Evolutionary conservation across 176 grass and related monocot genomes (phyloP), one percentile per base, ranked within the genome.

Genomic region (Themeda triandra): DNA sequence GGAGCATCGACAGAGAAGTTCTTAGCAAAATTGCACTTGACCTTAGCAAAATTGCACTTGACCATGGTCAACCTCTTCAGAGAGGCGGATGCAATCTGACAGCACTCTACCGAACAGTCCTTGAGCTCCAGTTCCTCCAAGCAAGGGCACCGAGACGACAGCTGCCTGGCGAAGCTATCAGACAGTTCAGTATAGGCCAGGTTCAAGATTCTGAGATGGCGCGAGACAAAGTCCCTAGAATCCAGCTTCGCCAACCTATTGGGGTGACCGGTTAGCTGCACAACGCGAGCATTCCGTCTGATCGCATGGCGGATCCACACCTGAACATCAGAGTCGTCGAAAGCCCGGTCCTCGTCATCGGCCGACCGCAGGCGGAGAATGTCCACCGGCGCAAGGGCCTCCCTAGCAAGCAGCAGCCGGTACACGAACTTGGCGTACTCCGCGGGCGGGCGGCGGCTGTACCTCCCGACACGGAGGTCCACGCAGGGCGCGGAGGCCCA

Each of bases 71-170:
- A 36, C 6, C 32, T 82, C 71, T 46, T 87, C 35, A 87, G 23
- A 19, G 78, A 82, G 9, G 37, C 48, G 12, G 78, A 82, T 11
- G 21, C 13, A 28, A 87, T 48, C 46, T 36, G 36, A 25, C 6
- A 0, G 13, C 46, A 28, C 6, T 6, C 64, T 0, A 76, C 62
- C 14, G 4, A 0, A 4, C 85, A 87, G 1, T 40, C 30, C 71
- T 76, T 87, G 10, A 82, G 71, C 30, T 82, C 78, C 0, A 87
- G 21, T 13, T 82, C 85, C 56, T 87, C 78, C 46, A 87, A 59
- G 10, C 10, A 87, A 60, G 71, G 66, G 78, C 85, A 87, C 1
- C 27, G 10, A 23, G 85, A 82, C 6, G 46, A 69, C 8, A 87
- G 27, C 27, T 76, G 62, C 23, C 10, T 9, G 27, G 73, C 12